A percentile compares a stretch with the other conserved stretches of the same genome.
These are phyloP conservation scores for Chlamydomonas schloesseri DNA, from an alignment of 139 green algal species.

Conservation along the genomic window DNA sequence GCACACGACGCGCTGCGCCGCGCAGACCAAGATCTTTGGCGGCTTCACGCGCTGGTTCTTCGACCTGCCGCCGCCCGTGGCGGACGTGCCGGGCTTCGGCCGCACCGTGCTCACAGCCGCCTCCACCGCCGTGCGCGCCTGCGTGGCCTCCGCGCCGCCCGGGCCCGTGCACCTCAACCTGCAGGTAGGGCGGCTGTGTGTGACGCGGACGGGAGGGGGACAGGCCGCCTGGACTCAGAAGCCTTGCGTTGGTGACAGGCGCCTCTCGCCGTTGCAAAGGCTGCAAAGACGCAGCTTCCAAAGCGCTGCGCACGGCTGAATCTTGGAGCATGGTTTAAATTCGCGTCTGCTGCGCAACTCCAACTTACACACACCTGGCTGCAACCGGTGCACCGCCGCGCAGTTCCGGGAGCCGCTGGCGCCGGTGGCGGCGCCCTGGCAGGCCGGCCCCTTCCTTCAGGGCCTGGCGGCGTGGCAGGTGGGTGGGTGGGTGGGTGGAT, in stretches of 20 bases:
- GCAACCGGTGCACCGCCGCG: too few relatives aligned
- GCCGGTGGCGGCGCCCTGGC: conserved; percentile 60
- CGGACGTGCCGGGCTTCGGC: conserved; percentile 56
- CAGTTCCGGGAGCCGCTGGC: conserved; percentile 96
- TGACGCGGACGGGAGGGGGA: neutral
- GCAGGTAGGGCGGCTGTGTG: conserved; percentile 46
- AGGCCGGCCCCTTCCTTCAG: conserved; percentile 49
- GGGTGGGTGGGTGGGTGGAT: neutral
- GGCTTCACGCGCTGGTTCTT: conserved; percentile 83
- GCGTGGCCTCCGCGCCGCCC: conserved; percentile 20
- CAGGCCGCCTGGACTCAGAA: too few relatives aligned
- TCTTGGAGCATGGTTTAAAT: too few relatives aligned
- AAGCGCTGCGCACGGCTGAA: too few relatives aligned
- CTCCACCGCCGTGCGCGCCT: conserved; percentile 71
- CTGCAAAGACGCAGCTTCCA: too few relatives aligned
- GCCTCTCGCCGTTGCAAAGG: too few relatives aligned
- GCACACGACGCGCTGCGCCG: too few relatives aligned
- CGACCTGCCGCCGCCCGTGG: conserved; percentile 81
- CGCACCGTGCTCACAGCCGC: conserved; percentile 78
- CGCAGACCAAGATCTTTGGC: conserved; percentile 95
- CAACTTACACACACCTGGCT: too few relatives aligned
- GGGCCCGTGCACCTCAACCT: conserved; percentile 98
- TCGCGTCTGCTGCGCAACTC: too few relatives aligned
- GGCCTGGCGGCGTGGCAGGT: conserved; percentile 78
- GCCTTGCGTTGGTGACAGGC: too few relatives aligned